Percentiles rank a stretch among this genome's conserved stretches.
These are phyloP conservation scores for Geotrichum klebahnii DNA, from an alignment of 1,139 yeast genomes.

Conservation along the genomic window DNA sequence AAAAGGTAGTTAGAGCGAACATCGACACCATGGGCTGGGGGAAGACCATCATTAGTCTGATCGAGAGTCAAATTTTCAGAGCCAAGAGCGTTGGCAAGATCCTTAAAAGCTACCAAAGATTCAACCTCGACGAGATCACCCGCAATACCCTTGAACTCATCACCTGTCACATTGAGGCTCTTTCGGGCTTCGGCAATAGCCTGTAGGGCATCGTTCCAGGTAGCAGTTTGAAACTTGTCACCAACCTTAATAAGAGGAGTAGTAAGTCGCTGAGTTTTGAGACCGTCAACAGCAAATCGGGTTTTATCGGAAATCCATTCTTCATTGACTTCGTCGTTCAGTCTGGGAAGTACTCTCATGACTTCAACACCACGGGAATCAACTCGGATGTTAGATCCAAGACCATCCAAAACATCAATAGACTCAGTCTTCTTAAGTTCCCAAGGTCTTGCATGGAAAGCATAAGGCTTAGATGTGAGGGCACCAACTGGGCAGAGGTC, in stretches of 20 bases:
- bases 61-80: slow-evolving; percentile 81
- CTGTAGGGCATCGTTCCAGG: slow-evolving; percentile 84
- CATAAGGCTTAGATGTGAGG: slow-evolving; percentile 82
- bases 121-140: slow-evolving; percentile 85
- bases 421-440: slow-evolving; percentile 87
- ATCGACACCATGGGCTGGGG: slow-evolving; percentile 68
- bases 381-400: slow-evolving; percentile 79
- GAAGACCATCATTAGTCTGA: slow-evolving; percentile 51
- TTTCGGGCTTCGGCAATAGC: slow-evolving; percentile 63
- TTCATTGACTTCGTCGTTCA: slow-evolving; percentile 82
- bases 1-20: slow-evolving; percentile 75
- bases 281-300: slow-evolving; percentile 81
- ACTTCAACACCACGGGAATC: slow-evolving; percentile 87
- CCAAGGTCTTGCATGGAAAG: slow-evolving; percentile 92
- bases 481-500: slow-evolving; percentile 94
- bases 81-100: slow-evolving; percentile 68
- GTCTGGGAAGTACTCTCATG: slow-evolving; percentile 81
- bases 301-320: slow-evolving; percentile 92
- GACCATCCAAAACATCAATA: slow-evolving; percentile 78
- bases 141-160: slow-evolving; percentile 75
- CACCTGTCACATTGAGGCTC: slow-evolving; percentile 56
- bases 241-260: slow-evolving; percentile 74
- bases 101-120: slow-evolving; percentile 76
- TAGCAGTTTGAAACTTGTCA: slow-evolving; percentile 65
- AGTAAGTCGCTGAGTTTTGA: slow-evolving; percentile 81